Evolutionary conservation across 1,284 basidiomycete genomes (phyloP), one percentile per base, ranked within the genome.

Genomic region (Phlebopus sp.): DNA sequence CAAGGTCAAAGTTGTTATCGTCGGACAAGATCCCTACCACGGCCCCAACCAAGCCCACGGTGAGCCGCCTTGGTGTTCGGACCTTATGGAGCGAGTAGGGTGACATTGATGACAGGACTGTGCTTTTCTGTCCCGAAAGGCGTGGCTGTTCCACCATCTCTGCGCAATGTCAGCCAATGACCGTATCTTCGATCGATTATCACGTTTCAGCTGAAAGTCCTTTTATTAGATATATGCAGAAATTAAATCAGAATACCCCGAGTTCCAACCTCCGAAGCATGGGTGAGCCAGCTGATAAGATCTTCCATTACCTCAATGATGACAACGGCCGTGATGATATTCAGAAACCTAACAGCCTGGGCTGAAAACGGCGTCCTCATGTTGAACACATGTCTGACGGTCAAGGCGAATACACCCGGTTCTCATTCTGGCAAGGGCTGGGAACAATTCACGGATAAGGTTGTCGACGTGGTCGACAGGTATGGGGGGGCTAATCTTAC

Each of bases 321-420:
- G 44, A 44, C 23, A 49, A 35, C 57, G 45, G 46, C 49, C 49
- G 51, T 54, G 49, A 51, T 40, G 49, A 54, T 42, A 39, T 43
- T 54, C 56, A 91, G 93, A 49, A 90, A 92, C 64, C 75, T 98
- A 37, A 82, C 82, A 9, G 71, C 78, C 18, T 95, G 92, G 90
- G 92, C 93, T 1, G 77, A 82, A 52, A 86, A 89, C 55, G 95
- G 95, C 34, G 94, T 98, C 30, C 74, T 98, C 42, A 78, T 97
- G 62, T 79, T 98, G 44, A 98, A 98, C 71, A 90, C 93, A 2
- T 90, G 86, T 53, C 76, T 98, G 29, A 95, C 92, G 1, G 92
- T 96, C 25, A 78, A 81, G 47, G 86, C 87, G 1, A 77, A 78
- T 50, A 61, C 80, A 51, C 83, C 94, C 2, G 89, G 82, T 32